Evolutionary conservation across 495 filamentous ascomycete species (phyloP).

Genomic region (Daldinia loculata): DNA sequence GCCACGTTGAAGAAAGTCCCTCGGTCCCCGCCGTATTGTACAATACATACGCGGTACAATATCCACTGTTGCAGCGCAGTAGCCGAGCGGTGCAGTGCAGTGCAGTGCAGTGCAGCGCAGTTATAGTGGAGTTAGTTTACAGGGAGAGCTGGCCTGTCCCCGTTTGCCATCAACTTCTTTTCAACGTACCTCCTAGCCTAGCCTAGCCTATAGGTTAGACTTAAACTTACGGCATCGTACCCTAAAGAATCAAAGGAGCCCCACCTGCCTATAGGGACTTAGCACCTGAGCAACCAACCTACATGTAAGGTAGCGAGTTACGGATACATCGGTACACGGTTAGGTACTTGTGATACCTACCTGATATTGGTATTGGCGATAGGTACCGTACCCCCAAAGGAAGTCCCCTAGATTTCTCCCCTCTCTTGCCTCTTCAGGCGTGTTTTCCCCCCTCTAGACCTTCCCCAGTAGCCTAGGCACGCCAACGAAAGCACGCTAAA

Average conservation of each 20-base stretch:
- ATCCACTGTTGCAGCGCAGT: slow-evolving; percentile 33
- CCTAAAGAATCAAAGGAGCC: not conserved
- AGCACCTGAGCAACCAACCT: not conserved
- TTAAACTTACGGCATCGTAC: not conserved
- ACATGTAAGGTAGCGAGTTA: not conserved
- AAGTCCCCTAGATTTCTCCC: not conserved
- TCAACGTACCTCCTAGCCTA: not conserved
- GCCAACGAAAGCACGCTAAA: slow-evolving; percentile 23
- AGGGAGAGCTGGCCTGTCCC: slow-evolving; percentile 24
- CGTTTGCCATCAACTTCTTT: not conserved
- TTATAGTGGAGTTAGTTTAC: not conserved
- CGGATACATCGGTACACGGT: not conserved
- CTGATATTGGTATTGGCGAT: not conserved
- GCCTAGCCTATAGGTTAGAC: not conserved
- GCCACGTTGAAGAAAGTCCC: slow-evolving; percentile 34
- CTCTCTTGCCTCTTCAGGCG: slow-evolving; percentile 10
- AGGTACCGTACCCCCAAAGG: not conserved
- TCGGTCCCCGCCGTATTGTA: slow-evolving; percentile 26
- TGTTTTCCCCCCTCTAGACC: slow-evolving; percentile 5
- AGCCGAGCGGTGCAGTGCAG: slow-evolving; percentile 11
- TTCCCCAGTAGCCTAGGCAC: slow-evolving; percentile 9
- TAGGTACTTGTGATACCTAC: not conserved
- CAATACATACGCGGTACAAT: slow-evolving; percentile 2
- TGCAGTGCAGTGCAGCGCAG: not conserved
- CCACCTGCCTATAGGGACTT: not conserved